These are phyloP conservation scores for Blastomyces gilchristii DNA, from an alignment of 2,329 filamentous ascomycete genomes.

Conservation along the genomic window DNA sequence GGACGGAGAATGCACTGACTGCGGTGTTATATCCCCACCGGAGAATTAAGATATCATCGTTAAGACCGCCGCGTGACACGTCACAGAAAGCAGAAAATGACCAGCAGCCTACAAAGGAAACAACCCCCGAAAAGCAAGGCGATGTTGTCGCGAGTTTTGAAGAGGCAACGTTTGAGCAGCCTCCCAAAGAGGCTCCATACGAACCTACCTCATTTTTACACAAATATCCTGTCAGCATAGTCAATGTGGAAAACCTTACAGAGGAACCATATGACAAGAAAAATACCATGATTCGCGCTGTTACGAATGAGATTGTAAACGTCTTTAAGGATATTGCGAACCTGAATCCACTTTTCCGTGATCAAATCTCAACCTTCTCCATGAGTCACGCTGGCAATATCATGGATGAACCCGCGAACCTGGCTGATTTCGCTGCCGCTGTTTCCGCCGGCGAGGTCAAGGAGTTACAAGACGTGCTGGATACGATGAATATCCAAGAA, in stretches of 20 bases:
- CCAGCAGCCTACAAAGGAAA: constrained; percentile 32
- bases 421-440: constrained; percentile 93
- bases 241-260: constrained; percentile 84
- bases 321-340: constrained; percentile 95
- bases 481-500: constrained; percentile 82
- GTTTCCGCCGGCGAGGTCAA: constrained; percentile 88
- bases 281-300: constrained; percentile 75
- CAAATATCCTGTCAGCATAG: constrained; percentile 84
- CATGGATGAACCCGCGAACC: constrained; percentile 83
- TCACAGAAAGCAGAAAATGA: constrained; percentile 25
- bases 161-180: constrained; percentile 58
- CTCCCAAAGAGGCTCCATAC: constrained; percentile 50
- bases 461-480: constrained; percentile 85
- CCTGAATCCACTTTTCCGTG: constrained; percentile 88
- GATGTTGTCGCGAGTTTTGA: constrained; percentile 97
- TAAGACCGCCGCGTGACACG: constrained; percentile 56
- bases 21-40: constrained; percentile 94
- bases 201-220: constrained; percentile 85
- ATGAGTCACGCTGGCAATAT: constrained; percentile 95
- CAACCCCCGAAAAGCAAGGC: constrained; percentile 61
- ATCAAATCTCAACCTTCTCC: constrained; percentile 94
- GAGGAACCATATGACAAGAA: constrained; percentile 88
- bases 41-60: constrained; percentile 75
- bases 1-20: constrained; percentile 75
- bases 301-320: constrained; percentile 96